Conservation (phyloP, 352 stramenopile species). For the Globisporangium yorkense region DNA sequence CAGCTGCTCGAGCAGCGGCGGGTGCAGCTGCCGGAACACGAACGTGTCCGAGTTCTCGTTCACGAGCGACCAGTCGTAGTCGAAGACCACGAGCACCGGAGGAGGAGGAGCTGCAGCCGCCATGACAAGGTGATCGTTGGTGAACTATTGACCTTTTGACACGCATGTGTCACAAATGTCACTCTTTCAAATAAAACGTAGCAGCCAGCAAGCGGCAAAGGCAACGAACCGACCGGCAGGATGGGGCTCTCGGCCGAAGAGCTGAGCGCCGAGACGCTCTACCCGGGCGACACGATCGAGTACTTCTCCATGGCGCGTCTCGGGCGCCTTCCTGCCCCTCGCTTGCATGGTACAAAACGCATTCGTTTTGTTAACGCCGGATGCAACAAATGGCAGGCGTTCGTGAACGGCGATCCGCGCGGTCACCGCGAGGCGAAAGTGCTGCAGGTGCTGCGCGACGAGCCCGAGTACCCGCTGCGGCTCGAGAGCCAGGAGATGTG, state of each 20-base stretch:
- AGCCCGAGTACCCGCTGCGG: constrained; percentile 52
- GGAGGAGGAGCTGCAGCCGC: too few species aligned
- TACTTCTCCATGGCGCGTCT: constrained; percentile 65
- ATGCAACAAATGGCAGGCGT: constrained; percentile 26
- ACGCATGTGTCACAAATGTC: background rate
- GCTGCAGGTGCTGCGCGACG: constrained; percentile 31
- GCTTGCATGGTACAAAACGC: too few species aligned
- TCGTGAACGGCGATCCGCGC: constrained; percentile 59
- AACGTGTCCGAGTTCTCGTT: constrained; percentile 83
- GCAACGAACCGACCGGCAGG: too few species aligned
- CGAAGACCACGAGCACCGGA: constrained; percentile 58
- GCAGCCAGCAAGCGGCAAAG: too few species aligned
- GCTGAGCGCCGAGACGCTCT: constrained; percentile 52
- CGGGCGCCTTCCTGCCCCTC: background rate
- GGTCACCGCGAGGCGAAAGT: constrained; percentile 63
- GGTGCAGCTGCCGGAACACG: constrained; percentile 62
- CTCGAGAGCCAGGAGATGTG: constrained; percentile 73
- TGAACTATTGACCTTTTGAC: background rate
- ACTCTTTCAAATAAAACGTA: background rate
- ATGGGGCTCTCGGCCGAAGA: constrained; percentile 49
- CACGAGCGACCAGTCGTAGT: constrained; percentile 83
- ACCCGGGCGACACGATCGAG: constrained; percentile 66
- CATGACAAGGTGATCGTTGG: background rate
- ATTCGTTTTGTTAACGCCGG: too few species aligned
- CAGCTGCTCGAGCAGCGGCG: constrained; percentile 43